Conservation (phyloP, 441 rosid species). For the Eruca vesicaria region DNA sequence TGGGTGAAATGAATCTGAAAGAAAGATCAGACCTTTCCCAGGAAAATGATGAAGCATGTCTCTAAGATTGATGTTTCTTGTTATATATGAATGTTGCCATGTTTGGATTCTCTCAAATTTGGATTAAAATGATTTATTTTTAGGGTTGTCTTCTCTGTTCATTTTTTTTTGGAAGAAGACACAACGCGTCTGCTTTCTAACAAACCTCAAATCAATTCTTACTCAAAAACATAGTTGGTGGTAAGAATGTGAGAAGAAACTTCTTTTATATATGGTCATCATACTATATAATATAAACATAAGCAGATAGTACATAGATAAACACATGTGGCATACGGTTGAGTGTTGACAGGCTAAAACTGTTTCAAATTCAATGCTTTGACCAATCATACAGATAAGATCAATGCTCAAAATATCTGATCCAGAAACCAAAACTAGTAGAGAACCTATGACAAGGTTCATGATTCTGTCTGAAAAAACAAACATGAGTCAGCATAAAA, state of each 20-base stretch:
- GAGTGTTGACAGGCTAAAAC: background rate
- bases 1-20: constrained; percentile 35
- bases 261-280: background rate
- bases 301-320: background rate
- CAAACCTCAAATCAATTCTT: constrained; percentile 19
- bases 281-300: constrained; percentile 22
- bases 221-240: constrained; percentile 27
- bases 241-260: constrained; percentile 8
- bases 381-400: constrained; percentile 16
- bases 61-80: constrained; percentile 27
- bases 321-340: constrained; percentile 1
- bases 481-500: background rate
- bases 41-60: constrained; percentile 32
- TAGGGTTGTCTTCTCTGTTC: constrained; percentile 27
- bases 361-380: constrained; percentile 7
- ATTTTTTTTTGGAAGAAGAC: constrained; percentile 24
- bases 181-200: constrained; percentile 21
- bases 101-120: constrained; percentile 31
- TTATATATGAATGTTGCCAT: constrained; percentile 32
- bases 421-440: constrained; percentile 9
- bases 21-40: constrained; percentile 37
- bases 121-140: constrained; percentile 17
- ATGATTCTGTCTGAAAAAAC: background rate
- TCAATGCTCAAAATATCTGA: background rate
- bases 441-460: background rate